Evolutionary conservation across 2,329 filamentous ascomycete genomes (phyloP).

Genomic region (Penicillium corylophilum): DNA sequence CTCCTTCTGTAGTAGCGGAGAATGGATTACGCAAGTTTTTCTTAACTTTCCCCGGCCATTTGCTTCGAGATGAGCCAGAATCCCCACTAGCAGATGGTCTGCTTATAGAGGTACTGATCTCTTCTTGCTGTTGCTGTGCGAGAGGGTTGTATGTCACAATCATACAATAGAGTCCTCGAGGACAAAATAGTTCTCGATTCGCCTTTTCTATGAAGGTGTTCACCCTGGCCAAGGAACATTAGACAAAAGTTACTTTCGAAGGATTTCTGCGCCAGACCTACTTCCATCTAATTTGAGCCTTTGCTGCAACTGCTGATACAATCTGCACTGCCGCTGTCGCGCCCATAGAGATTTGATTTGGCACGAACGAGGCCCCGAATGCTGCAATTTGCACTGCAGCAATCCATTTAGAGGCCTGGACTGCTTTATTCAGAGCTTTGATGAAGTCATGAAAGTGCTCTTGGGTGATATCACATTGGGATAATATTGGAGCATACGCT

Average conservation of each 20-base stretch:
- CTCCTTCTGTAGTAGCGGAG: not conserved
- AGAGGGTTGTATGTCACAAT: slow-evolving; percentile 52
- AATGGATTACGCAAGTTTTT: slow-evolving; percentile 1
- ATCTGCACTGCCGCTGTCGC: slow-evolving; percentile 45
- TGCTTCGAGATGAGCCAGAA: too few species aligned
- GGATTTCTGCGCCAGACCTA: not conserved
- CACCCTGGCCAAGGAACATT: not conserved
- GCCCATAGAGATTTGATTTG: slow-evolving; percentile 40
- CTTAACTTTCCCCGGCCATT: not conserved
- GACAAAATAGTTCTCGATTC: slow-evolving; percentile 57
- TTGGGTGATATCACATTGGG: slow-evolving; percentile 1
- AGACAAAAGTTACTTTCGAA: not conserved
- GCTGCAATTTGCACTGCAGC: slow-evolving; percentile 41
- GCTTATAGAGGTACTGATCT: not conserved
- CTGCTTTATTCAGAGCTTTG: slow-evolving; percentile 31
- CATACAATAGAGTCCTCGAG: slow-evolving; percentile 52
- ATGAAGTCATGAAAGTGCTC: slow-evolving; percentile 28
- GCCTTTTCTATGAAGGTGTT: slow-evolving; percentile 55
- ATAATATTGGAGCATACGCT: slow-evolving; percentile 2
- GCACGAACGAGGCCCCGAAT: slow-evolving; percentile 36
- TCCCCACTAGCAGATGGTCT: not conserved
- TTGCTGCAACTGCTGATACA: slow-evolving; percentile 39
- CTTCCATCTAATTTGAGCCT: slow-evolving; percentile 26
- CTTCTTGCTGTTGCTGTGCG: slow-evolving; percentile 15
- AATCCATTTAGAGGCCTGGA: slow-evolving; percentile 36